These are phyloP conservation scores for Melampsora americana DNA, from an alignment of 1,284 basidiomycete genomes.

Conservation along the genomic window DNA sequence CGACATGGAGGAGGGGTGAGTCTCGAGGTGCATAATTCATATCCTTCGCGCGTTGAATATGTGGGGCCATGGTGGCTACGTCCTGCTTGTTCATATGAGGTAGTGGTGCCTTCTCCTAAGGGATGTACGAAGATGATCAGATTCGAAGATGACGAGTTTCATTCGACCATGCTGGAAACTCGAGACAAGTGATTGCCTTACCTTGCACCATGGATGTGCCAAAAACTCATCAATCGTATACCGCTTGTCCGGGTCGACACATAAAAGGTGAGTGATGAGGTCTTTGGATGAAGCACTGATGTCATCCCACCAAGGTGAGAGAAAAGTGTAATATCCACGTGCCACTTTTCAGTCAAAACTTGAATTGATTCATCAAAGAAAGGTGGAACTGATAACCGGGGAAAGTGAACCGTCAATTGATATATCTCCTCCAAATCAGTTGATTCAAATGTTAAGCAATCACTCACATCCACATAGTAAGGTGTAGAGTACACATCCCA, in stretches of 20 bases:
- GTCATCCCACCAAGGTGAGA: slow-evolving; percentile 99
- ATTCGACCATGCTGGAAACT: not conserved
- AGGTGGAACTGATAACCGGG: slow-evolving; percentile 54
- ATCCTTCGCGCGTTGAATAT: slow-evolving; percentile 30
- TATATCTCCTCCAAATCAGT: no score
- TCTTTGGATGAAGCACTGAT: slow-evolving; percentile 81
- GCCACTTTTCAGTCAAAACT: slow-evolving; percentile 98
- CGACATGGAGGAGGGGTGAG: slow-evolving; percentile 80
- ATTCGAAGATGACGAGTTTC: not conserved
- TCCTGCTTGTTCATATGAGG: slow-evolving; percentile 38
- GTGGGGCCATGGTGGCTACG: slow-evolving; percentile 37
- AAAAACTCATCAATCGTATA: slow-evolving; percentile 98
- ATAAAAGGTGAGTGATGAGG: slow-evolving; percentile 87
- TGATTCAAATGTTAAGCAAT: not conserved
- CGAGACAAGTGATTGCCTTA: slow-evolving; percentile 5
- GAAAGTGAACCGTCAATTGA: no score
- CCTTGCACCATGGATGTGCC: slow-evolving; percentile 89
- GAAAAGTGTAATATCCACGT: slow-evolving; percentile 92
- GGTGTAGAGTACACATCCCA: slow-evolving; percentile 97
- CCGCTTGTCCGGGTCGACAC: slow-evolving; percentile 89
- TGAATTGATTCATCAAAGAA: slow-evolving; percentile 99
- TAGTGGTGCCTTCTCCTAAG: slow-evolving; percentile 34
- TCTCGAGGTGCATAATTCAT: slow-evolving; percentile 67
- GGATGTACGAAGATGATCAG: not conserved
- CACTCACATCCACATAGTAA: slow-evolving; percentile 91